Evolutionary conservation across 2,329 filamentous ascomycete species (phyloP), one percentile per base, ranked within the genome.

Genomic region (Phoma sp.): DNA sequence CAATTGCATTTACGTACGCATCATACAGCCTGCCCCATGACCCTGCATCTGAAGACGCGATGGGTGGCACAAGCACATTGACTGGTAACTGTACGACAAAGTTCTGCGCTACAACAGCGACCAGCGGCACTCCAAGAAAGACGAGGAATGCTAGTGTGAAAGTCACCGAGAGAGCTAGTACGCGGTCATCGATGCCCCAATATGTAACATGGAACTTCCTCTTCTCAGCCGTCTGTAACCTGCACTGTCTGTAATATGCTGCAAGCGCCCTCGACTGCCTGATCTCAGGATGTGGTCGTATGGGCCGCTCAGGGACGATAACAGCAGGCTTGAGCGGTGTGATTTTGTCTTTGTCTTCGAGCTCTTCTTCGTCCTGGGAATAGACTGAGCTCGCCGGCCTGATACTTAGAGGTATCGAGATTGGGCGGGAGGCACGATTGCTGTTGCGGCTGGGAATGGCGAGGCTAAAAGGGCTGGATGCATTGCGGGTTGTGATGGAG

Each of bases 41-140:
- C 7, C 71, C 74, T 4, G 70, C 66, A 30, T 67, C 65, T 43
- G 79, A 79, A 65, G 80, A 78, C 24, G 80, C 67, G 60, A 81
- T 81, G 35, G 82, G 76, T 47, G 80, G 80, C 30, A 82, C 72
- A 40, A 82, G 69, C 4, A 82, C 71, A 45, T 65, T 67, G 35
- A 69, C 51, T 5, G 66, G 67, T 7, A 68, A 45, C 18, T 56
- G 59, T 24, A 56, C 55, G 7, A 67, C 55, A 41, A 61, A 54
- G 39, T 58, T 68, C 32, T 59, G 60, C 2, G 67, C 64, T 10
- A 70, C 36, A 9, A 67, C 57, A 7, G 60, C 60, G 2, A 51
- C 59, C 3, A 69, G 55, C 3, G 66, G 64, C 22, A 69, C 55
- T 7, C 50, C 62, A 23, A 68, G 52, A 1, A 61, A 22, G 4